Conservation (phyloP, 1,284 basidiomycete species). For the Trametes versicolor region DNA sequence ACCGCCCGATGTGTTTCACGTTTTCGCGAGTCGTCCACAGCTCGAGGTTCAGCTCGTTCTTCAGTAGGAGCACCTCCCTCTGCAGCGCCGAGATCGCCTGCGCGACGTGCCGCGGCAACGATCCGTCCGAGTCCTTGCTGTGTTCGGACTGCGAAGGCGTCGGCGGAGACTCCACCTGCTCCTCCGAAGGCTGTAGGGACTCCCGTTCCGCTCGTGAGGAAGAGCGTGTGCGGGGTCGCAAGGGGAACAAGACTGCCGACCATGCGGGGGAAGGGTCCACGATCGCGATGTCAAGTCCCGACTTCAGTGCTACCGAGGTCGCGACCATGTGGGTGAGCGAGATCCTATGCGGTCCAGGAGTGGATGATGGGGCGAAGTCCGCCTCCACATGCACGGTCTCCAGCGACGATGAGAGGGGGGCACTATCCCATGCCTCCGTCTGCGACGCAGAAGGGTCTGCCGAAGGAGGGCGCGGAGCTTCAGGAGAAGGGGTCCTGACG, state of each 20-base stretch:
- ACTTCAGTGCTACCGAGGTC: slow-evolving; percentile 74
- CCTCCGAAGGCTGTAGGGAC: slow-evolving; percentile 25
- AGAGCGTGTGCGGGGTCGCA: slow-evolving; percentile 34
- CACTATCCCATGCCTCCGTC: slow-evolving; percentile 36
- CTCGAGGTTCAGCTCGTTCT: slow-evolving; percentile 85
- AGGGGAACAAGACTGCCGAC: slow-evolving; percentile 35
- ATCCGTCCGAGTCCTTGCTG: slow-evolving; percentile 18
- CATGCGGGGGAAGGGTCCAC: slow-evolving; percentile 44
- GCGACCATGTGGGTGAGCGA: slow-evolving; percentile 78
- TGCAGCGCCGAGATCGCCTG: slow-evolving; percentile 76
- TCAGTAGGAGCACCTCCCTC: slow-evolving; percentile 74
- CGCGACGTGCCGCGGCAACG: slow-evolving; percentile 56
- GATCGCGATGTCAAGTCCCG: slow-evolving; percentile 68
- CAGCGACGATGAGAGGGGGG: slow-evolving; percentile 32
- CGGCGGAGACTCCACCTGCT: slow-evolving; percentile 17
- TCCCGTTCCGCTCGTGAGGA: slow-evolving; percentile 35
- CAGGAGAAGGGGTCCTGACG: not conserved
- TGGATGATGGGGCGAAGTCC: slow-evolving; percentile 24
- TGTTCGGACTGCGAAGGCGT: slow-evolving; percentile 11
- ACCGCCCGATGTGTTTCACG: slow-evolving; percentile 78
- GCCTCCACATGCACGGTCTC: slow-evolving; percentile 23
- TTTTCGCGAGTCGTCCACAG: slow-evolving; percentile 83
- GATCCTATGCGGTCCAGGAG: slow-evolving; percentile 49
- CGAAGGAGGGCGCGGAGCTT: slow-evolving; percentile 16
- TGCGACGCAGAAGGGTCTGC: slow-evolving; percentile 34